Evolutionary conservation across 2,329 filamentous ascomycete species (phyloP).

Genomic region (Fusarium praegraminearum): DNA sequence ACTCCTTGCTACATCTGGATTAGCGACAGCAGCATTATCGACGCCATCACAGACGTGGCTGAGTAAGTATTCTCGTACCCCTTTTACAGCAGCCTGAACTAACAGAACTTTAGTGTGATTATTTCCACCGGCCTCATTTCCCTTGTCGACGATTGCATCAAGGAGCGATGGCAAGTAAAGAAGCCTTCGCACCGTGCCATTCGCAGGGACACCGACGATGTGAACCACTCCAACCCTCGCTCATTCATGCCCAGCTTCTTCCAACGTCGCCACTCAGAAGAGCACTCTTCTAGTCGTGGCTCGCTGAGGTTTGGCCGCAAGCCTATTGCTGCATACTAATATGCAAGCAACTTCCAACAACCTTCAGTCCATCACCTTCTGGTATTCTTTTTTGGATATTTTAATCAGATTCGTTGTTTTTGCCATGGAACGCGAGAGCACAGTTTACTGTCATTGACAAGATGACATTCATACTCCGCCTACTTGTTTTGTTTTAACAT

Average conservation of each 20-base stretch:
- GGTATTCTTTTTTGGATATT: neutral
- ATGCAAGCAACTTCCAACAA: neutral
- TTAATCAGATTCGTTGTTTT: neutral
- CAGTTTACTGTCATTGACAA: constrained; percentile 13
- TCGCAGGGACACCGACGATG: constrained; percentile 42
- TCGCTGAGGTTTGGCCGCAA: constrained; percentile 54
- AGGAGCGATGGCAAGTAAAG: constrained; percentile 74
- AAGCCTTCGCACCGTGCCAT: constrained; percentile 52
- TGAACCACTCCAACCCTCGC: constrained; percentile 45
- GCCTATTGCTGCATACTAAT: constrained; percentile 54
- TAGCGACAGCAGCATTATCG: constrained; percentile 77
- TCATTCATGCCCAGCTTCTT: constrained; percentile 57
- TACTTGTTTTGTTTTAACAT: constrained; percentile 38
- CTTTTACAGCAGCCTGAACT: constrained; percentile 29
- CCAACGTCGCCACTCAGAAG: constrained; percentile 57
- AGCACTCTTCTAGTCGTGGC: constrained; percentile 49
- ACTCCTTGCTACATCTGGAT: constrained; percentile 93
- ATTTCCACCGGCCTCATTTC: constrained; percentile 90
- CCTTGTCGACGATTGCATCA: constrained; percentile 92
- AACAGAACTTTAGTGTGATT: constrained; percentile 74
- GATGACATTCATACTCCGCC: constrained; percentile 23
- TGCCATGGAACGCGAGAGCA: constrained; percentile 10
- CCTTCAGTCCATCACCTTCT: neutral
- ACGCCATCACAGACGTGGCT: constrained; percentile 80
- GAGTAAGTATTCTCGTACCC: constrained; percentile 71